phyloP scores from a whole-genome alignment of 2,329 filamentous ascomycete genomes.

The Grosmannia penicillata region DNA sequence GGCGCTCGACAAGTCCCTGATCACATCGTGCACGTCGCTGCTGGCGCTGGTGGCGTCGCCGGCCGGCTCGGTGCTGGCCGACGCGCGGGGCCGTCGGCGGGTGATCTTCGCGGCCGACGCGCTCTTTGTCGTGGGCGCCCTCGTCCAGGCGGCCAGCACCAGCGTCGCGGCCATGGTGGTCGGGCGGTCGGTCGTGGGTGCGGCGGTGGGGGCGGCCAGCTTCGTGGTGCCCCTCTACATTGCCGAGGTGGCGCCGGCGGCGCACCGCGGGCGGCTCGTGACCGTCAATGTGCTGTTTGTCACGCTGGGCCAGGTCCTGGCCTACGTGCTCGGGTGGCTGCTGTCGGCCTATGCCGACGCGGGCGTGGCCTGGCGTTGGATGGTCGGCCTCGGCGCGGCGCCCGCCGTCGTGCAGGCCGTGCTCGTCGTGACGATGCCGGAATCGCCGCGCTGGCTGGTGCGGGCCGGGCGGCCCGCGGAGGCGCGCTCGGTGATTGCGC shows the following conservation, averaged over 20 bases:
- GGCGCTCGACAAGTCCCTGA: constrained; percentile 53
- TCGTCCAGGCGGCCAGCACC: constrained; percentile 44
- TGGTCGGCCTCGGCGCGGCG: constrained; percentile 71
- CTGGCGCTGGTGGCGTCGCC: constrained; percentile 51
- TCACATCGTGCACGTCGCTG: constrained; percentile 54
- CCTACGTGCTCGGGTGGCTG: constrained; percentile 70
- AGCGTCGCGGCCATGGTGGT: constrained; percentile 50
- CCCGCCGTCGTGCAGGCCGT: constrained; percentile 60
- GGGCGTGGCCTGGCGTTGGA: constrained; percentile 67
- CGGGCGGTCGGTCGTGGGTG: constrained; percentile 55
- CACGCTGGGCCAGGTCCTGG: constrained; percentile 76
- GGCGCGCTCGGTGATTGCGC: constrained; percentile 50
- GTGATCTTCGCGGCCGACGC: constrained; percentile 50
- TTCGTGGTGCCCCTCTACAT: constrained; percentile 83
- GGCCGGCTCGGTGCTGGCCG: constrained; percentile 48
- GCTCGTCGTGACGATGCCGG: constrained; percentile 58
- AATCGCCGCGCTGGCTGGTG: constrained; percentile 80
- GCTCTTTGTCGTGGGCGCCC: constrained; percentile 54
- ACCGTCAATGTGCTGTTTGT: constrained; percentile 74
- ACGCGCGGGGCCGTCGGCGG: constrained; percentile 43
- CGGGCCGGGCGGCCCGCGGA: constrained; percentile 45
- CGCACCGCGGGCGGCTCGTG: constrained; percentile 63
- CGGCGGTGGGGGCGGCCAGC: constrained; percentile 60
- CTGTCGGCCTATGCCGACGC: constrained; percentile 41
- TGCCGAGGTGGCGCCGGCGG: constrained; percentile 66